phyloP scores from a whole-genome alignment of 2,329 filamentous ascomycete species.

The Xylogone sp. region DNA sequence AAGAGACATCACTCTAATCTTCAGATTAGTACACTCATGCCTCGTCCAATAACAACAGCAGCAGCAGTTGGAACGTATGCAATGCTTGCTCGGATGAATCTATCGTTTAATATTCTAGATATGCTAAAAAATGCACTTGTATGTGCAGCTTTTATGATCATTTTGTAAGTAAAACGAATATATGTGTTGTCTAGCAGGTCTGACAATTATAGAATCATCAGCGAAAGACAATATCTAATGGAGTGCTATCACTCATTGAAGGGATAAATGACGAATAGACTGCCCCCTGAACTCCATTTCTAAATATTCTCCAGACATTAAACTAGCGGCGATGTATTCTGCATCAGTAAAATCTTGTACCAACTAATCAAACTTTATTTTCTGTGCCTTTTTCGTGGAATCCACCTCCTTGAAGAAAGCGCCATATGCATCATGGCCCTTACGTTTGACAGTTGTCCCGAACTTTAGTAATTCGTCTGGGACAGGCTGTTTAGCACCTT shows the following conservation, averaged over 20 bases:
- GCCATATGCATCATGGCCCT: constrained; percentile 91
- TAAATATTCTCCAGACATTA: constrained; percentile 18
- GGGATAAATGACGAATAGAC: constrained; percentile 19
- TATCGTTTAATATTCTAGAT: constrained; percentile 24
- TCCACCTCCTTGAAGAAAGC: constrained; percentile 92
- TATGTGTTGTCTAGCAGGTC: constrained; percentile 2
- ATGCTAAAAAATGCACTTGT: constrained; percentile 43
- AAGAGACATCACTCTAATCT: constrained; percentile 38
- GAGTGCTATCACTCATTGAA: constrained; percentile 45
- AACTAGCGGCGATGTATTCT: not conserved
- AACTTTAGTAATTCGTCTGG: constrained; percentile 92
- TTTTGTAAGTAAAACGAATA: constrained; percentile 53
- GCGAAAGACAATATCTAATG: constrained; percentile 51
- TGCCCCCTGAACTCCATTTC: constrained; percentile 5
- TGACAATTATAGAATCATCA: constrained; percentile 39
- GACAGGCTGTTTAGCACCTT: constrained; percentile 85
- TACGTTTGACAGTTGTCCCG: constrained; percentile 98
- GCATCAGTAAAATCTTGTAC: constrained; percentile 1
- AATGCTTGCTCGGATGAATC: constrained; percentile 31
- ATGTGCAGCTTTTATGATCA: constrained; percentile 47
- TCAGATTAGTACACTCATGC: constrained; percentile 37
- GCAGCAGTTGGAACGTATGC: constrained; percentile 41
- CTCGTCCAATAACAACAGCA: constrained; percentile 38
- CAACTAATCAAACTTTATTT: constrained; percentile 78
- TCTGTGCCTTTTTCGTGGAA: constrained; percentile 78